phyloP scores from a whole-genome alignment of 176 grass and related monocot species.

The Phoenix dactylifera region DNA sequence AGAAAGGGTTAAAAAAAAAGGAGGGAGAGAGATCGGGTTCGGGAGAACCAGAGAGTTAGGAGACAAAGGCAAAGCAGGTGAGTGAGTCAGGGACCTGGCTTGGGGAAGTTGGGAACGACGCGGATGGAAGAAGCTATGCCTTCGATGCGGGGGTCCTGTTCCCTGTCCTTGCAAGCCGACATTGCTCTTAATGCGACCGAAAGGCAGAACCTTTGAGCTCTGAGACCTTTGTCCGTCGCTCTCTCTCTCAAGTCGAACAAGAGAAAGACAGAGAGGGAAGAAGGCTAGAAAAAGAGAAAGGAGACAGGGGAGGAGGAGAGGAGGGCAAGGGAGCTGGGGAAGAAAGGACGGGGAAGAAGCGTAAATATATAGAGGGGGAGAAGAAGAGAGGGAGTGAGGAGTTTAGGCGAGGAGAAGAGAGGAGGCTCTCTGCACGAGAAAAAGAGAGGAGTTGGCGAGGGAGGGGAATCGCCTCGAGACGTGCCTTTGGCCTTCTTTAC shows the following conservation, averaged over 20 bases:
- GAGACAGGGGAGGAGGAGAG: neutral
- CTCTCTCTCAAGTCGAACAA: neutral
- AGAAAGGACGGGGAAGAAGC: neutral
- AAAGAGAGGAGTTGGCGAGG: neutral
- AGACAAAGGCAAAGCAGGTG: neutral
- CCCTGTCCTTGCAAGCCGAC: slow-evolving; percentile 5
- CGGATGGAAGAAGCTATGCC: slow-evolving; percentile 74
- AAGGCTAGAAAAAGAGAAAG: neutral
- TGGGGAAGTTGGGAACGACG: slow-evolving; percentile 93
- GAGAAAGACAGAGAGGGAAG: no score
- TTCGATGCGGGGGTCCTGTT: slow-evolving; percentile 61
- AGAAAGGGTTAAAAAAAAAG: neutral
- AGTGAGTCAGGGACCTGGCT: slow-evolving; percentile 24
- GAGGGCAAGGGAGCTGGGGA: neutral
- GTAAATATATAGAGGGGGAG: neutral
- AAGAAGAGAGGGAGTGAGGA: neutral
- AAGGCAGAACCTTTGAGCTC: no score
- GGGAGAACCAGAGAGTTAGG: neutral
- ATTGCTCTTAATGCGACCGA: slow-evolving; percentile 8
- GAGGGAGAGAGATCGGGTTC: neutral
- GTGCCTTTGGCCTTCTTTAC: no score
- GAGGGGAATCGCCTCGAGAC: neutral
- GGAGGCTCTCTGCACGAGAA: slow-evolving; percentile 10
- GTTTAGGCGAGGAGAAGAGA: no score
- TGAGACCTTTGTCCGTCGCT: neutral